These are phyloP conservation scores for Flueggea neowawraea DNA, from an alignment of 441 rosid genomes.

Conservation along the genomic window DNA sequence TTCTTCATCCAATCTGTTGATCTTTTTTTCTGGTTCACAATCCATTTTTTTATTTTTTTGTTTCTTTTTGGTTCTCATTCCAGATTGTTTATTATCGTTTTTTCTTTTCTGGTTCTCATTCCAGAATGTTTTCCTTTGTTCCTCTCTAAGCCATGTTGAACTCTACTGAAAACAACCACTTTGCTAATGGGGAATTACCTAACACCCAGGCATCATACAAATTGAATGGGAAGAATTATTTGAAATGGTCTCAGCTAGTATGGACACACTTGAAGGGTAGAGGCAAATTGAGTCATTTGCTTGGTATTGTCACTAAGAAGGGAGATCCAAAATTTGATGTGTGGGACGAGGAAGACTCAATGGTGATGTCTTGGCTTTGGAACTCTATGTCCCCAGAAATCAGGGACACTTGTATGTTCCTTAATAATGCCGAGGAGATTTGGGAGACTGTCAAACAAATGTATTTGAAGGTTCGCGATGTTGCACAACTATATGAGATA, in stretches of 20 bases:
- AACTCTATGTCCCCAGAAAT: not conserved
- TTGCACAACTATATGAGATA: not conserved
- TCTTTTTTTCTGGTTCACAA: no score
- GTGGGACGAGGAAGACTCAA: conserved; percentile 2
- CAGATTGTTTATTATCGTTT: no score
- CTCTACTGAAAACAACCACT: no score
- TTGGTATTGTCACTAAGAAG: not conserved
- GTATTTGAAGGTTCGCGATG: not conserved
- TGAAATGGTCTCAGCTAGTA: not conserved
- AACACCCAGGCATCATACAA: not conserved
- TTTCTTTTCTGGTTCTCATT: no score
- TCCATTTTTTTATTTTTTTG: no score
- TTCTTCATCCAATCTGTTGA: no score
- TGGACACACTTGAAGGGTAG: no score
- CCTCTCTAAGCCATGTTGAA: no score
- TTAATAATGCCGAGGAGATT: not conserved
- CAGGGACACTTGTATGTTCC: not conserved
- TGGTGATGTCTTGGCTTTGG: no score
- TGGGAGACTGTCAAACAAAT: not conserved
- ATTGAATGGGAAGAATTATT: conserved; percentile 1
- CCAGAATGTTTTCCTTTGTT: no score
- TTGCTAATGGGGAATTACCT: not conserved
- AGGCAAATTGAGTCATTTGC: not conserved
- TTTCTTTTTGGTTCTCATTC: no score
- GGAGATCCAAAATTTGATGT: conserved; percentile 1